A percentile compares a stretch with the other conserved stretches of the same genome.
phyloP scores from a whole-genome alignment of 2,329 filamentous ascomycete genomes.

The Exophiala mesophila region DNA sequence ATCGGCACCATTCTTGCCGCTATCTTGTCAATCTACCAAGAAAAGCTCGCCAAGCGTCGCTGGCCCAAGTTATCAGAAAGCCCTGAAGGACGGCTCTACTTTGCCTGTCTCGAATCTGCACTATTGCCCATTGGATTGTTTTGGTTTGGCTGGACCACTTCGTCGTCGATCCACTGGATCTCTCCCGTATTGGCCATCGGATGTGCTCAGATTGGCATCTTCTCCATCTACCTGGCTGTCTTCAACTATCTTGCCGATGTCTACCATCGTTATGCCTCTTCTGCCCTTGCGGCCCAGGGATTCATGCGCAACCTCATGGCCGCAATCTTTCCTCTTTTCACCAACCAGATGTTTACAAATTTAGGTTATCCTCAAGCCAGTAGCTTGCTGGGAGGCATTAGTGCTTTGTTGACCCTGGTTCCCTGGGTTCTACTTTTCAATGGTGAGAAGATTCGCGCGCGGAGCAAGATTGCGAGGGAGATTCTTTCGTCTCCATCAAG shows the following conservation, averaged over 20 bases:
- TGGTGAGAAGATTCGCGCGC: slow-evolving; percentile 67
- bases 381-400: slow-evolving; percentile 69
- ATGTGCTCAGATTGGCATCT: slow-evolving; percentile 79
- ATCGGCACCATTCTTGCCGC: slow-evolving; percentile 64
- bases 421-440: slow-evolving; percentile 81
- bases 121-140: slow-evolving; percentile 76
- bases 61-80: slow-evolving; percentile 36
- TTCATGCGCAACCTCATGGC: slow-evolving; percentile 82
- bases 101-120: slow-evolving; percentile 69
- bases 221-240: slow-evolving; percentile 76
- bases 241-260: slow-evolving; percentile 92
- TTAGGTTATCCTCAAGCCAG: slow-evolving; percentile 68
- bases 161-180: slow-evolving; percentile 62
- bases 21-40: slow-evolving; percentile 65
- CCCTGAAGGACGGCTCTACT: slow-evolving; percentile 78
- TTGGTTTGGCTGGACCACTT: slow-evolving; percentile 66
- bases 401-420: slow-evolving; percentile 64
- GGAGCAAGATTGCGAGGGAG: slow-evolving; percentile 68
- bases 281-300: slow-evolving; percentile 77
- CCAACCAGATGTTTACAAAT: slow-evolving; percentile 64
- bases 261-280: slow-evolving; percentile 79
- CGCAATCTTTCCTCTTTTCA: slow-evolving; percentile 75
- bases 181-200: slow-evolving; percentile 64
- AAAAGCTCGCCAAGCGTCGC: slow-evolving; percentile 34
- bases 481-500: no score